Conservation (phyloP, 805 yeast species). For the Groenewaldozyma salmanticensis region DNA sequence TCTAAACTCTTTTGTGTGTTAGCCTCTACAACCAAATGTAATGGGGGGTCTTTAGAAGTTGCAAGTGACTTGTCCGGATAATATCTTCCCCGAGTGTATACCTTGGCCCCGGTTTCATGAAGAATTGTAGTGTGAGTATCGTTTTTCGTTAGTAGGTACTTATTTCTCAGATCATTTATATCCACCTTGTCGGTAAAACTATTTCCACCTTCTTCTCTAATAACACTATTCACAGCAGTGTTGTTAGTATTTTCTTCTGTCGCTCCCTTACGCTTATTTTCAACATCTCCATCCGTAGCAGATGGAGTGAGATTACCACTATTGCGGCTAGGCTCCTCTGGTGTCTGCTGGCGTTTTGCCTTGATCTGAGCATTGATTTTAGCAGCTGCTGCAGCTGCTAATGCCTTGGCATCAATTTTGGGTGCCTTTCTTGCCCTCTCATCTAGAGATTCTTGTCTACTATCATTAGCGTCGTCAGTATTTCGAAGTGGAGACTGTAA, state of each 20-base stretch:
- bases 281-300: not conserved
- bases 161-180: conserved; percentile 28
- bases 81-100: conserved; percentile 27
- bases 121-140: conserved; percentile 24
- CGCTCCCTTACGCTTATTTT: not conserved
- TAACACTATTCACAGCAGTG: not conserved
- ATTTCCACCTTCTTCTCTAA: conserved; percentile 5
- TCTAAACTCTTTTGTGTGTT: conserved; percentile 33
- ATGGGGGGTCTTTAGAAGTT: conserved; percentile 24
- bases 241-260: conserved; percentile 3
- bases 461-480: conserved; percentile 2
- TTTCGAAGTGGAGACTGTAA: not conserved
- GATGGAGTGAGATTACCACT: not conserved
- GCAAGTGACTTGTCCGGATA: conserved; percentile 27
- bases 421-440: conserved; percentile 2
- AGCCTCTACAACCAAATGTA: conserved; percentile 49
- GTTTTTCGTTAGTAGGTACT: conserved; percentile 28
- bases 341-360: conserved; percentile 1
- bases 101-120: conserved; percentile 23
- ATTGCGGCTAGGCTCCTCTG: conserved; percentile 1
- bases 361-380: conserved; percentile 24
- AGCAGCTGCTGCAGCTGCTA: conserved; percentile 27
- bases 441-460: too few species aligned
- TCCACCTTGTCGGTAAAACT: conserved; percentile 21
- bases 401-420: conserved; percentile 21